These are phyloP conservation scores for Vararia minispora DNA, from an alignment of 768 basidiomycete species.

Conservation along the genomic window DNA sequence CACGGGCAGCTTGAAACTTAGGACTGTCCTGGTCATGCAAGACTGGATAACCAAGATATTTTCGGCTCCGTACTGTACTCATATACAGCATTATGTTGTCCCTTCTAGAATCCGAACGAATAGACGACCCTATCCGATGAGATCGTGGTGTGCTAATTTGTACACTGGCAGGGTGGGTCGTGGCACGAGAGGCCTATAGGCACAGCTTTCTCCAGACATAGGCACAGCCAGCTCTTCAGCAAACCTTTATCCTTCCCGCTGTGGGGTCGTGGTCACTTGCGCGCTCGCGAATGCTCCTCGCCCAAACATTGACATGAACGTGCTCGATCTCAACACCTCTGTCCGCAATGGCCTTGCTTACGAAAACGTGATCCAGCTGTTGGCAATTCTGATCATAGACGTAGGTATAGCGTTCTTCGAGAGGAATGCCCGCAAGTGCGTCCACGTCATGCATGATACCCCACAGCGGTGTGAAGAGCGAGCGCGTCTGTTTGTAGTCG, in stretches of 20 bases:
- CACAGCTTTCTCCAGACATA: no score
- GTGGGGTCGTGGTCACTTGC: constrained; percentile 55
- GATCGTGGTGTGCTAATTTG: no score
- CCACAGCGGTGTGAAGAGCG: constrained; percentile 35
- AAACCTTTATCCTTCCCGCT: constrained; percentile 38
- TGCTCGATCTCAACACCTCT: constrained; percentile 41
- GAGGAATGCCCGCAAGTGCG: constrained; percentile 33
- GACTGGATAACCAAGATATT: no score
- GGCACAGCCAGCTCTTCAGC: constrained; percentile 25
- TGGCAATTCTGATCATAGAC: constrained; percentile 48
- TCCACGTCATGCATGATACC: constrained; percentile 37
- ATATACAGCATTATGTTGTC: no score
- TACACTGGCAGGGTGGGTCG: no score
- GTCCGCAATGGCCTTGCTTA: constrained; percentile 32
- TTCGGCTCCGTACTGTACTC: no score
- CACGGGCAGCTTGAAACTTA: no score
- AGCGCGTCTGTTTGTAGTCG: constrained; percentile 42
- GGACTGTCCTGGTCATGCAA: no score
- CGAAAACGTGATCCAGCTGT: constrained; percentile 49
- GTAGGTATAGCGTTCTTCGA: constrained; percentile 49
- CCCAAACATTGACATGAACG: constrained; percentile 53
- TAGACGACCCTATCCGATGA: no score
- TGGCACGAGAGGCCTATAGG: no score
- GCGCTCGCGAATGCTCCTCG: constrained; percentile 27
- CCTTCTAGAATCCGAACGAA: no score